Percentiles rank a stretch among this genome's conserved stretches.
Conservation (phyloP, 306 rosid species). For the Geum urbanum region DNA sequence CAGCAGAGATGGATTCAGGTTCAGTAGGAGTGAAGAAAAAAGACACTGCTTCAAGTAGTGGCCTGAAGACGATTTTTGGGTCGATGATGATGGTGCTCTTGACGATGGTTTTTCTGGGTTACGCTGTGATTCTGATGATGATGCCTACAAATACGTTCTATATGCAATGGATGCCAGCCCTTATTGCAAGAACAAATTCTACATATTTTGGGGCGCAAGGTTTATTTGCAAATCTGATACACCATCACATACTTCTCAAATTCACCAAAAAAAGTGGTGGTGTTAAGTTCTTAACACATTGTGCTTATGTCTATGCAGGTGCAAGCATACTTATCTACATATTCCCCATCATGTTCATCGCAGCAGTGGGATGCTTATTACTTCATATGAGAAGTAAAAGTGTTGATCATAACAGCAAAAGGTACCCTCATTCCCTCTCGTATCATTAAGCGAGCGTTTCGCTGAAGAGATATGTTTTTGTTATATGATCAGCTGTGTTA, state of each 20-base stretch:
- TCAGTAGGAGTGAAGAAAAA: background rate
- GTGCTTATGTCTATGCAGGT: slow-evolving; percentile 25
- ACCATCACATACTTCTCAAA: background rate
- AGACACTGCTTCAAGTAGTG: slow-evolving; percentile 11
- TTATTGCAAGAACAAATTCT: slow-evolving; percentile 41
- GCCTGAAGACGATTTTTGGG: slow-evolving; percentile 22
- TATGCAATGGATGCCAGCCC: slow-evolving; percentile 35
- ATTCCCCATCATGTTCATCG: slow-evolving; percentile 41
- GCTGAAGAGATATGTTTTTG: background rate
- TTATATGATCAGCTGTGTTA: background rate
- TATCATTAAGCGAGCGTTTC: background rate
- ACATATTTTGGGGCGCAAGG: slow-evolving; percentile 49
- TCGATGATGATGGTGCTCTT: slow-evolving; percentile 30
- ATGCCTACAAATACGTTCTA: slow-evolving; percentile 46
- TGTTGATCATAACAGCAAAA: slow-evolving; percentile 16
- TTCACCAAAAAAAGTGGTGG: background rate
- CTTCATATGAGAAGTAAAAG: slow-evolving; percentile 34
- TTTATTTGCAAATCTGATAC: background rate
- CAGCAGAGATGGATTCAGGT: slow-evolving; percentile 23
- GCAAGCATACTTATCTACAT: slow-evolving; percentile 37
- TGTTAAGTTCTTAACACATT: background rate
- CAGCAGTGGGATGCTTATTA: slow-evolving; percentile 40
- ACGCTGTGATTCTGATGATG: slow-evolving; percentile 41
- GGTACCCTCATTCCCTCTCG: slow-evolving; percentile 23
- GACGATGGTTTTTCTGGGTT: slow-evolving; percentile 40